These are phyloP conservation scores for Diplosphaera chodatii DNA, from an alignment of 139 green algal genomes.

Conservation along the genomic window DNA sequence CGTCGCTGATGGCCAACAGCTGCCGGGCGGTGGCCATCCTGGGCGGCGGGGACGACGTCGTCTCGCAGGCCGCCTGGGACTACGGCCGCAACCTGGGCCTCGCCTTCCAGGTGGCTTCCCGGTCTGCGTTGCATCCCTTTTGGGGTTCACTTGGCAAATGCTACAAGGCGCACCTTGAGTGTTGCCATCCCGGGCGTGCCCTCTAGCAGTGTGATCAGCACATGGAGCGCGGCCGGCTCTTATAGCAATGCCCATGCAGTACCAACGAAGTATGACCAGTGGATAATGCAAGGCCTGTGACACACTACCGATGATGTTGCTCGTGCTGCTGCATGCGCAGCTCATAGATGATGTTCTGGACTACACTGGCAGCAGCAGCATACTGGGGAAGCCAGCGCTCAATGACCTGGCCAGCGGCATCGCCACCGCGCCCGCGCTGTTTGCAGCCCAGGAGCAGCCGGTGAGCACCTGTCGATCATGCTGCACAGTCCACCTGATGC, in stretches of 20 bases:
- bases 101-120: slow-evolving; percentile 93
- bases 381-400: slow-evolving; percentile 91
- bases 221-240: no score
- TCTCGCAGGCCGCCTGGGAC: slow-evolving; percentile 34
- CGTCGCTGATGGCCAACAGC: slow-evolving; percentile 90
- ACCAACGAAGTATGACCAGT: no score
- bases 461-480: not conserved
- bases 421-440: slow-evolving; percentile 88
- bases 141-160: no score
- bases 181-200: no score
- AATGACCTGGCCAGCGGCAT: slow-evolving; percentile 86
- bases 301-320: not conserved
- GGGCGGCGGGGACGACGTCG: slow-evolving; percentile 33
- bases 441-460: slow-evolving; percentile 55
- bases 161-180: no score
- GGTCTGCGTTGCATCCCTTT: no score
- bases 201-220: no score
- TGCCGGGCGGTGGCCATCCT: slow-evolving; percentile 74
- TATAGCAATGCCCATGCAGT: no score
- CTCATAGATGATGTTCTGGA: slow-evolving; percentile 96
- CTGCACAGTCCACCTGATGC: no score
- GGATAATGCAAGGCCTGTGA: not conserved
- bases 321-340: slow-evolving; percentile 25
- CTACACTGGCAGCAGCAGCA: slow-evolving; percentile 62
- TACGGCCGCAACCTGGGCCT: slow-evolving; percentile 83